phyloP scores from a whole-genome alignment of 306 rosid species.

The Medicago lupulina region DNA sequence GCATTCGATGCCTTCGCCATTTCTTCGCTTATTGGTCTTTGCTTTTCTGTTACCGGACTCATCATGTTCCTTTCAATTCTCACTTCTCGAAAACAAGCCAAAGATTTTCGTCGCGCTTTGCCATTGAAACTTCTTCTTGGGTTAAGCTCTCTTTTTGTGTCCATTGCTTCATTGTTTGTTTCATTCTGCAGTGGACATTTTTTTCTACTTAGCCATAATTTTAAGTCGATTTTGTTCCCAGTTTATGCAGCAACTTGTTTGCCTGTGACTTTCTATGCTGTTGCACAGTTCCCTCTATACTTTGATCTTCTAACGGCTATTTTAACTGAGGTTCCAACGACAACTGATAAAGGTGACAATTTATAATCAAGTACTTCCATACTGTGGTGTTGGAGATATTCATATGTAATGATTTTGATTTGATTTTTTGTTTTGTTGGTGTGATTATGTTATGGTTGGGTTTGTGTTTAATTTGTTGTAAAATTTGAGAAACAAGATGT shows the following conservation, averaged over 20 bases:
- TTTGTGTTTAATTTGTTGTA: background rate
- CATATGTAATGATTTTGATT: background rate
- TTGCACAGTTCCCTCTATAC: conserved; percentile 61
- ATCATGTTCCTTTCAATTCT: conserved; percentile 71
- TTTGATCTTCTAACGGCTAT: conserved; percentile 59
- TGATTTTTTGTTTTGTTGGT: background rate
- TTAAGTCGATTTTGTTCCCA: conserved; percentile 40
- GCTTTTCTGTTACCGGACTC: conserved; percentile 63
- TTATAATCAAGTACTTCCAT: background rate
- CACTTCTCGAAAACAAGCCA: conserved; percentile 57
- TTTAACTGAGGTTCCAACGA: conserved; percentile 42
- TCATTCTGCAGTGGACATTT: conserved; percentile 62
- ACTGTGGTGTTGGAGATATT: background rate
- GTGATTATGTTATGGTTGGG: too few species aligned
- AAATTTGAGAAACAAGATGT: background rate
- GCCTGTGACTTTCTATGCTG: conserved; percentile 57
- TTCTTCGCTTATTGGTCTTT: conserved; percentile 55
- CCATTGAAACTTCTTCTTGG: conserved; percentile 61
- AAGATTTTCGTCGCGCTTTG: conserved; percentile 52
- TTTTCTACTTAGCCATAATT: conserved; percentile 46
- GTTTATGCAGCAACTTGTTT: conserved; percentile 52
- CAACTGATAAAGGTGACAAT: conserved; percentile 38
- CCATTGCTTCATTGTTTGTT: conserved; percentile 56
- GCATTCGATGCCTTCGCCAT: conserved; percentile 54
- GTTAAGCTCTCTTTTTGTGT: conserved; percentile 56